Conservation (phyloP, 2,329 filamentous ascomycete genomes). For the Colletotrichum liriopes region DNA sequence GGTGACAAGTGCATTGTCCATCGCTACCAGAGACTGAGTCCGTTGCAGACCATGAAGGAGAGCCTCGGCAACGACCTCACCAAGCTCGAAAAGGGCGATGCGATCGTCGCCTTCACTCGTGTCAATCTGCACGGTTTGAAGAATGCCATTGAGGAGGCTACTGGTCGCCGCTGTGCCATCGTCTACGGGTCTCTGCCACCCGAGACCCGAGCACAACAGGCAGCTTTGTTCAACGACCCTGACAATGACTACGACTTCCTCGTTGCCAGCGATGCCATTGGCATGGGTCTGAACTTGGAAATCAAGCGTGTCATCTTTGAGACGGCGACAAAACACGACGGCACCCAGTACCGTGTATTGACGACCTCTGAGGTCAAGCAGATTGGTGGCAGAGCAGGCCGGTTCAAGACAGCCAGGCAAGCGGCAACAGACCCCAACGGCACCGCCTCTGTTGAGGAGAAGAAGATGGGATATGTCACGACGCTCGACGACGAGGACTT, state of each 20-base stretch:
- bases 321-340: slow-evolving; percentile 80
- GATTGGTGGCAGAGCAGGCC: slow-evolving; percentile 92
- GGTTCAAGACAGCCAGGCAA: slow-evolving; percentile 82
- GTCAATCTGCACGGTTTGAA: slow-evolving; percentile 87
- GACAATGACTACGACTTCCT: slow-evolving; percentile 96
- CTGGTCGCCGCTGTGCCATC: slow-evolving; percentile 87
- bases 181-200: slow-evolving; percentile 94
- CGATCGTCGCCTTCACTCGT: slow-evolving; percentile 89
- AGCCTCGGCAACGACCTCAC: slow-evolving; percentile 76
- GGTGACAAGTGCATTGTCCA: slow-evolving; percentile 90
- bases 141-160: slow-evolving; percentile 80
- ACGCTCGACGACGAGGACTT: slow-evolving; percentile 82
- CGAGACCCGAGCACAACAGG: slow-evolving; percentile 93
- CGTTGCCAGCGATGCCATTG: slow-evolving; percentile 95
- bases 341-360: slow-evolving; percentile 70
- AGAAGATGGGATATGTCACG: slow-evolving; percentile 82
- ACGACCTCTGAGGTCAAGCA: slow-evolving; percentile 89
- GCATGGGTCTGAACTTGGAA: slow-evolving; percentile 95
- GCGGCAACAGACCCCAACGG: slow-evolving; percentile 50
- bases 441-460: slow-evolving; percentile 44
- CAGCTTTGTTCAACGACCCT: slow-evolving; percentile 93
- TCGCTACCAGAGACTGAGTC: slow-evolving; percentile 86
- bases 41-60: slow-evolving; percentile 75
- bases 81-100: slow-evolving; percentile 88
- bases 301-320: slow-evolving; percentile 95